Evolutionary conservation across 352 stramenopile genomes (phyloP).

Genomic region (Phytophthora pseudosyringae): DNA sequence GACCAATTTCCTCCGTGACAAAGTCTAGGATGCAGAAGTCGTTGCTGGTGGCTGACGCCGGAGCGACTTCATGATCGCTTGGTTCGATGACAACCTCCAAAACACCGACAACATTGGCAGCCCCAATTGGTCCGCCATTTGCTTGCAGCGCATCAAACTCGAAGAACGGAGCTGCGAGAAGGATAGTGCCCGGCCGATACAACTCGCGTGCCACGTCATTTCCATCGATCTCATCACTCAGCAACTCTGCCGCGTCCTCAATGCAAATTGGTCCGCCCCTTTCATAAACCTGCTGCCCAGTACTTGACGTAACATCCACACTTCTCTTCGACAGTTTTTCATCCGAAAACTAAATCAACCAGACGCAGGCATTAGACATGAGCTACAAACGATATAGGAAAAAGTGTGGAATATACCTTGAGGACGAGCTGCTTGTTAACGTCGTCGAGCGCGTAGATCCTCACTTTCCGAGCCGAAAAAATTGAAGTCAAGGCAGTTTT

Average conservation of each 20-base stretch:
- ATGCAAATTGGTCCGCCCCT: constrained; percentile 36
- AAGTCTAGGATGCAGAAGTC: constrained; percentile 75
- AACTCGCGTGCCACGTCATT: constrained; percentile 40
- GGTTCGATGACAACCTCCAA: constrained; percentile 66
- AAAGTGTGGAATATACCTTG: constrained; percentile 60
- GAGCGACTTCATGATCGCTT: constrained; percentile 9
- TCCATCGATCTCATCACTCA: constrained; percentile 20
- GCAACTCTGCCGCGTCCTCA: constrained; percentile 26
- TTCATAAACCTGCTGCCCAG: constrained; percentile 43
- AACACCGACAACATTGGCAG: constrained; percentile 56
- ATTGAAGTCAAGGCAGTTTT: constrained; percentile 59
- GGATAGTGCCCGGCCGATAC: constrained; percentile 47
- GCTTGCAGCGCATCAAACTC: constrained; percentile 27
- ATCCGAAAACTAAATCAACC: constrained; percentile 57
- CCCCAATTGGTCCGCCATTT: constrained; percentile 22
- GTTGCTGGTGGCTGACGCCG: constrained; percentile 47
- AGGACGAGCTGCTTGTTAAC: constrained; percentile 46
- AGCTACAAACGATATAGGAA: not conserved
- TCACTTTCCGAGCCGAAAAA: constrained; percentile 64
- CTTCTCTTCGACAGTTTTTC: constrained; percentile 52
- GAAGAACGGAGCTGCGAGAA: constrained; percentile 57
- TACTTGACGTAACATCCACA: constrained; percentile 41
- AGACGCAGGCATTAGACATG: constrained; percentile 5
- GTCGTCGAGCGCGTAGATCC: constrained; percentile 70
- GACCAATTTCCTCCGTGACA: constrained; percentile 63